Base-by-base conservation (phyloP, 768 basidiomycete genomes). In the Rhodotorula taiwanensis region DNA sequence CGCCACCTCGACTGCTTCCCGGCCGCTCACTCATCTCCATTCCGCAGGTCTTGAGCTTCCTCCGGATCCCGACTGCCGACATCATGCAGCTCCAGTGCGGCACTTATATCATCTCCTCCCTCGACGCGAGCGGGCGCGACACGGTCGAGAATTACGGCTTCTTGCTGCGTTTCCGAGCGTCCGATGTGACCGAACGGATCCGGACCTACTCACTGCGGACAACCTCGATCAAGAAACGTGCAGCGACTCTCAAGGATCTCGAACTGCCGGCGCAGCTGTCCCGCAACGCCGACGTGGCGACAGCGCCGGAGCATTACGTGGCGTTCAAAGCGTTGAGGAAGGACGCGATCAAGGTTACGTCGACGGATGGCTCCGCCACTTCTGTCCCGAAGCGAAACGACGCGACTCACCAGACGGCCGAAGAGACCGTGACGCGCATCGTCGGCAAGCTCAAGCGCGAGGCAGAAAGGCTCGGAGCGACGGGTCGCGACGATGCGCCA, bases 51-150 rank as follows among this genome's bases (percentile, higher is more conserved):
- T 86, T 88, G 74, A 77, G 85, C 63, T 94, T 87, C 78, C 92
- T 86, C 70, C 85, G 93, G 45, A 83, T 98, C 52, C 93, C 92
- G 4, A 81, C 95, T 44, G 83, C 83, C 51, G 87, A 88, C 72
- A 84, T 98, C 70, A 78, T 82, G 33, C 78, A 79, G 27, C 84
- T 99, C 25, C 83, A 81, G 55, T 89, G 87, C 81, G 94, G 91
- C 86, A 84, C 89, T 49, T 99, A 98, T 74, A 97, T 98, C 63
- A 77, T 97, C 45, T 95, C 93, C 2, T 86, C 93, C 4, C 79
- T 98, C 4, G 90, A 97, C 76, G 90, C 94, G 75, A 84, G 89
- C 0, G 90, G 89, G 69, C 84, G 92, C 21, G 89, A 95, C 74
- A 44, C 55, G 4, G 16, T 21, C 25, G 89, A 97, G 77, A 97